phyloP scores from a whole-genome alignment of 2,329 filamentous ascomycete species.

The Alternaria ethzedia region DNA sequence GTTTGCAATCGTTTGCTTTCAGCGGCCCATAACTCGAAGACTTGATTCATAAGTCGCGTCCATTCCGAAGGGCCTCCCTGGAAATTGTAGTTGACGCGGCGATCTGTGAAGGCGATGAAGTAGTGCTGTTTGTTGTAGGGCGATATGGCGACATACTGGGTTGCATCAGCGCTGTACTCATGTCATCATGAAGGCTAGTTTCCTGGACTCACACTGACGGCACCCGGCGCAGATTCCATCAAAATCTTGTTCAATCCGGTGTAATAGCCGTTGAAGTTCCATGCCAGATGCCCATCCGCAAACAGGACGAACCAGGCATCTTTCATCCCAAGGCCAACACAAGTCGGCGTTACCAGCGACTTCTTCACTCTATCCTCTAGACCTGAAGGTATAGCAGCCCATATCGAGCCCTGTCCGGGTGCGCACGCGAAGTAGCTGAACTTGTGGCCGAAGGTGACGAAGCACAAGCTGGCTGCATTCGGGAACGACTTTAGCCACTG shows the following conservation, averaged over 20 bases:
- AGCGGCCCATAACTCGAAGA: conserved; percentile 38
- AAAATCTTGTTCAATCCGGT: conserved; percentile 36
- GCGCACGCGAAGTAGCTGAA: conserved; percentile 42
- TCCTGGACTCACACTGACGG: conserved; percentile 35
- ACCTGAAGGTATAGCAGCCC: conserved; percentile 42
- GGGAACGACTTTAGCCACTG: conserved; percentile 38
- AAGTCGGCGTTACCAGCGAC: conserved; percentile 38
- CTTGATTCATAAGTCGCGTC: conserved; percentile 43
- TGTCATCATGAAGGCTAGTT: background rate
- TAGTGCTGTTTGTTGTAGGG: conserved; percentile 43
- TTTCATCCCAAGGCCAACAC: conserved; percentile 38
- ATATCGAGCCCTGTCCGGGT: conserved; percentile 40
- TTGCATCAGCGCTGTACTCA: background rate
- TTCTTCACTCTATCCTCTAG: conserved; percentile 44
- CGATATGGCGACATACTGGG: conserved; percentile 43
- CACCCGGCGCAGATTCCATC: conserved; percentile 30
- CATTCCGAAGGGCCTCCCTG: conserved; percentile 39
- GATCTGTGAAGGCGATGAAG: conserved; percentile 41
- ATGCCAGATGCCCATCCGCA: conserved; percentile 37
- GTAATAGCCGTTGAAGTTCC: conserved; percentile 45
- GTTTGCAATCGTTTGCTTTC: conserved; percentile 24
- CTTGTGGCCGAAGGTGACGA: conserved; percentile 42
- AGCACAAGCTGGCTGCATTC: conserved; percentile 35
- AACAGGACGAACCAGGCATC: conserved; percentile 45
- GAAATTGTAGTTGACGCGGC: conserved; percentile 44